phyloP scores from a whole-genome alignment of 352 stramenopile species.

The Pythium brachiatum region DNA sequence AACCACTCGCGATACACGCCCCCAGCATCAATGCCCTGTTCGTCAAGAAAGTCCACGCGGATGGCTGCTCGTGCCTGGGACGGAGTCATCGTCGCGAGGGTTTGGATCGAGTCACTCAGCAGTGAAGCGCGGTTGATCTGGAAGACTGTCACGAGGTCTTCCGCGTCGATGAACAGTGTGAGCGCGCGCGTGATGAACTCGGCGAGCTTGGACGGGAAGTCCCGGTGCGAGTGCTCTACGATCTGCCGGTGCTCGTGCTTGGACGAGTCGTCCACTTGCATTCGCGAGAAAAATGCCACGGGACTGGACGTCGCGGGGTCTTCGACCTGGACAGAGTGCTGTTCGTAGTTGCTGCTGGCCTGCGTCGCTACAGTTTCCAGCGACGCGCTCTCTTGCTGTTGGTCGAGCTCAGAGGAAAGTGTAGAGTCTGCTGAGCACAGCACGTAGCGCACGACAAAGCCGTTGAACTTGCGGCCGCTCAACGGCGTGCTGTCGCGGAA shows the following conservation, averaged over 20 bases:
- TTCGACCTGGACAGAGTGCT: constrained; percentile 2
- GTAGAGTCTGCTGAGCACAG: background rate
- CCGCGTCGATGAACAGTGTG: constrained; percentile 12
- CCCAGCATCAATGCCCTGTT: constrained; percentile 58
- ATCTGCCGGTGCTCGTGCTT: constrained; percentile 13
- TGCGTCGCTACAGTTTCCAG: background rate
- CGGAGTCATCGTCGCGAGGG: constrained; percentile 17
- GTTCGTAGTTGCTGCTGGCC: constrained; percentile 1
- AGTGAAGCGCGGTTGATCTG: constrained; percentile 25
- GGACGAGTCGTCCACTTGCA: background rate
- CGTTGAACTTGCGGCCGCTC: constrained; percentile 12
- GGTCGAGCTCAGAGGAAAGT: background rate
- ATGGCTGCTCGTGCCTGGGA: constrained; percentile 31
- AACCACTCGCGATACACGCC: constrained; percentile 75
- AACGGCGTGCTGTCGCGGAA: constrained; percentile 24
- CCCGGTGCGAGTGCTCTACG: constrained; percentile 13
- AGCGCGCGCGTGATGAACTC: constrained; percentile 30
- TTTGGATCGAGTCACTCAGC: constrained; percentile 28
- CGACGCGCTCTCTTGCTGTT: background rate
- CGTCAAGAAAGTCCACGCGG: constrained; percentile 53
- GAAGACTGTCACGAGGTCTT: constrained; percentile 22
- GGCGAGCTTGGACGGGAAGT: constrained; percentile 36
- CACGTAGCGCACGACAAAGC: constrained; percentile 16
- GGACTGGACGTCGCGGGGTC: constrained; percentile 12
- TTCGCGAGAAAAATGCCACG: constrained; percentile 10